Evolutionary conservation across 2,329 filamentous ascomycete genomes (phyloP).

Genomic region (Aspergillus costaricaensis): DNA sequence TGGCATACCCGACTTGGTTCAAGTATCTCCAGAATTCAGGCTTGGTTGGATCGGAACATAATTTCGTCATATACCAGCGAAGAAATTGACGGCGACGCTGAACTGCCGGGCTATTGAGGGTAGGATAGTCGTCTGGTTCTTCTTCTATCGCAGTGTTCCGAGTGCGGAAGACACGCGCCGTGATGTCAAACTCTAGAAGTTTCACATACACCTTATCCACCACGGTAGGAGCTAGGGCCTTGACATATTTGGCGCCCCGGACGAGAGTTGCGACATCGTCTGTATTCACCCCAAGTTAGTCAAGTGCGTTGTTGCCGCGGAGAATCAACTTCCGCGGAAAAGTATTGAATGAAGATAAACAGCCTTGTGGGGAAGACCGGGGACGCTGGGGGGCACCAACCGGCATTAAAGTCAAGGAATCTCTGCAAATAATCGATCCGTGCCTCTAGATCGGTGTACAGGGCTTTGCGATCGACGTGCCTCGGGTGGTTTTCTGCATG

Average conservation of each 20-base stretch:
- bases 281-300: constrained; percentile 32
- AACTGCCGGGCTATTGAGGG: constrained; percentile 73
- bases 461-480: constrained; percentile 68
- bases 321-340: not conserved
- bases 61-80: constrained; percentile 70
- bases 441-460: constrained; percentile 70
- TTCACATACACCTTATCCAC: constrained; percentile 86
- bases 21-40: constrained; percentile 83
- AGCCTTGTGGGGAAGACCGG: not conserved
- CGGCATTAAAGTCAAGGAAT: constrained; percentile 72
- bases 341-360: not conserved
- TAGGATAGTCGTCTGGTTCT: constrained; percentile 63
- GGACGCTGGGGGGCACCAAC: constrained; percentile 48
- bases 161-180: constrained; percentile 71
- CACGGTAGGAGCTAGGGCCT: constrained; percentile 75
- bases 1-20: constrained; percentile 72
- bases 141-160: constrained; percentile 64
- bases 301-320: not conserved
- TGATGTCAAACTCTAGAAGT: constrained; percentile 77
- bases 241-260: constrained; percentile 72
- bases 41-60: constrained; percentile 72
- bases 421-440: constrained; percentile 72
- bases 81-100: constrained; percentile 74
- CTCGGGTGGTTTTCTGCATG: not conserved
- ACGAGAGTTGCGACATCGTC: constrained; percentile 72